A percentile compares a stretch with the other conserved stretches of the same genome.
Evolutionary conservation across 345 rosid genomes (phyloP).

Genomic region (Brassica nigra): DNA sequence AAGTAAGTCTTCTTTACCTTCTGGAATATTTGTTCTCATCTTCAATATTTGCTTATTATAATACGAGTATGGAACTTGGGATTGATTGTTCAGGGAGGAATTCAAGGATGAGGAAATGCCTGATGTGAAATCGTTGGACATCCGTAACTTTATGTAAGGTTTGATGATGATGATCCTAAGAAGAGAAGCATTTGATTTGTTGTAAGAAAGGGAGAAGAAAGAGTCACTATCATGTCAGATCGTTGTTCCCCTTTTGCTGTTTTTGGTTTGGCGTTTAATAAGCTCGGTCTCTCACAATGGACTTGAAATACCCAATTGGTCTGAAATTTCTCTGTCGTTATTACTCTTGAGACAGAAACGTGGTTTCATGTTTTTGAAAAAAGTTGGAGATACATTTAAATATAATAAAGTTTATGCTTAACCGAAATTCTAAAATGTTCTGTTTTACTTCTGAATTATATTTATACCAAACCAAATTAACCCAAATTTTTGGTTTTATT

Average conservation of each 20-base stretch:
- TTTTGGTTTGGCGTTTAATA: slow-evolving; percentile 25
- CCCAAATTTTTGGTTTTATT: too few relatives aligned
- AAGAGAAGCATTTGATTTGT: slow-evolving; percentile 35
- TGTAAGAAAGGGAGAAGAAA: slow-evolving; percentile 28
- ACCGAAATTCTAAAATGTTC: background rate
- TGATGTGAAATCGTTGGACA: slow-evolving; percentile 85
- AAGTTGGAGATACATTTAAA: slow-evolving; percentile 19
- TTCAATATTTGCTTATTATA: slow-evolving; percentile 1
- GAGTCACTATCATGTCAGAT: slow-evolving; percentile 14
- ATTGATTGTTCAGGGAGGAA: slow-evolving; percentile 67
- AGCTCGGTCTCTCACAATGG: slow-evolving; percentile 31
- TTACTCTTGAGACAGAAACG: slow-evolving; percentile 15
- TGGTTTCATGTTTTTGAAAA: slow-evolving; percentile 28
- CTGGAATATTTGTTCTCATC: background rate
- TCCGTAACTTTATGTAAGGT: slow-evolving; percentile 79
- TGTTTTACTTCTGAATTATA: background rate
- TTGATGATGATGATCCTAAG: slow-evolving; percentile 11
- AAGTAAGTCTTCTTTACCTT: slow-evolving; percentile 44
- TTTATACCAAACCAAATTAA: background rate
- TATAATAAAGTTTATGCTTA: background rate
- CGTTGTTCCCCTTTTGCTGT: slow-evolving; percentile 16
- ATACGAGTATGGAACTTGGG: background rate
- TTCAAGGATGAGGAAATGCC: slow-evolving; percentile 80
- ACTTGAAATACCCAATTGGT: slow-evolving; percentile 10
- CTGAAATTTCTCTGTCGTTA: slow-evolving; percentile 19